Evolutionary conservation across 23 red algal species (phyloP).

Genomic region (Chondrus crispus): DNA sequence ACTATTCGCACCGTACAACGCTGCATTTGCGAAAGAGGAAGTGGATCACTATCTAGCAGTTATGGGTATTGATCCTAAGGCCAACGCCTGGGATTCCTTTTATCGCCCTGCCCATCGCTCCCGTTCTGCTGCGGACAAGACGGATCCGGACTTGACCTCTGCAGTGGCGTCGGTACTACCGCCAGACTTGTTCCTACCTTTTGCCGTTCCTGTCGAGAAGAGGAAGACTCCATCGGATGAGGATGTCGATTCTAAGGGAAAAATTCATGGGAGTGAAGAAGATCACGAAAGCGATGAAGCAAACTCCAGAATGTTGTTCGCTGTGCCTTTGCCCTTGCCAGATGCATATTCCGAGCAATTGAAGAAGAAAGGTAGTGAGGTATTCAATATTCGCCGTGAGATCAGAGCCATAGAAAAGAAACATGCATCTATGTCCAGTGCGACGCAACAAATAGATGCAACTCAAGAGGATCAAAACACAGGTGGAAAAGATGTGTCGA

Average conservation of each 20-base stretch:
- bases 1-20: slow-evolving; percentile 85
- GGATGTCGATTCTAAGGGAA: not conserved
- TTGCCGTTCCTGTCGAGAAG: slow-evolving; percentile 68
- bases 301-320: slow-evolving; percentile 23
- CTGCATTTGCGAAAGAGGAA: slow-evolving; percentile 41
- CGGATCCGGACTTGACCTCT: slow-evolving; percentile 14
- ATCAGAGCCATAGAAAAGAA: slow-evolving; percentile 55
- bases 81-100: slow-evolving; percentile 76
- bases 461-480: not conserved
- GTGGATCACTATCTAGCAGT: slow-evolving; percentile 31
- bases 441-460: not conserved
- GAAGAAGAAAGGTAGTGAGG: not conserved
- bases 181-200: slow-evolving; percentile 62
- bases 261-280: not conserved
- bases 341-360: slow-evolving; percentile 30
- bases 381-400: slow-evolving; percentile 21
- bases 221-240: not conserved
- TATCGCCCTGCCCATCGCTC: slow-evolving; percentile 47
- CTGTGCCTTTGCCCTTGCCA: slow-evolving; percentile 34
- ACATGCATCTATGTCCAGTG: not conserved
- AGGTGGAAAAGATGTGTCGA: slow-evolving; percentile 20
- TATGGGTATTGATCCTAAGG: slow-evolving; percentile 41
- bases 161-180: slow-evolving; percentile 54
- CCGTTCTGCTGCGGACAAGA: slow-evolving; percentile 11
- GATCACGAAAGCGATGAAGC: not conserved